Evolutionary conservation across 1,139 yeast species (phyloP).

Genomic region (Arxiozyma telluris): DNA sequence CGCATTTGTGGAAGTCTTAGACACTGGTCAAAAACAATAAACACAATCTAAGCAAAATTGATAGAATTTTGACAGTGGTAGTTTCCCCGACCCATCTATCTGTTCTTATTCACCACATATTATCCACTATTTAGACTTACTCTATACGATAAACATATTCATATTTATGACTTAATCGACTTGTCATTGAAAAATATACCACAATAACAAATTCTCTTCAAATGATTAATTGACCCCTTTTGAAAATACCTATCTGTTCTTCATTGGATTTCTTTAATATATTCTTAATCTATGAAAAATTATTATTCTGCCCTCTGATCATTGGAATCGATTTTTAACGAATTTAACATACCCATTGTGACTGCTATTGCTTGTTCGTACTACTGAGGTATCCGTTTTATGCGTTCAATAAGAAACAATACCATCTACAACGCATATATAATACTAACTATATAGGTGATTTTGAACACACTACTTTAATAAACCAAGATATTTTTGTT

Average conservation of each 20-base stretch:
- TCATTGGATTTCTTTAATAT: too few relatives aligned
- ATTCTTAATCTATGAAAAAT: not conserved
- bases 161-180: too few relatives aligned
- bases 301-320: not conserved
- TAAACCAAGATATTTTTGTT: not conserved
- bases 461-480: too few relatives aligned
- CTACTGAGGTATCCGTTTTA: constrained; percentile 1
- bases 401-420: too few relatives aligned
- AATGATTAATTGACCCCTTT: too few relatives aligned
- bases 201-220: not conserved
- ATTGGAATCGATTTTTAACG: not conserved
- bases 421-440: too few relatives aligned
- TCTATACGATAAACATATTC: not conserved
- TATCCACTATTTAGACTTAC: not conserved
- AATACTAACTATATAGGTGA: too few relatives aligned
- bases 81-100: not conserved
- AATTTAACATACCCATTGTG: constrained; percentile 22
- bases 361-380: constrained; percentile 19
- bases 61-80: too few relatives aligned
- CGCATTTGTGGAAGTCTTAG: too few relatives aligned
- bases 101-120: too few relatives aligned
- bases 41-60: too few relatives aligned
- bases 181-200: not conserved
- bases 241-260: not conserved
- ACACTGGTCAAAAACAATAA: too few relatives aligned